Conservation (phyloP, 2,329 filamentous ascomycete genomes). For the Ophiosphaerella korrae region DNA sequence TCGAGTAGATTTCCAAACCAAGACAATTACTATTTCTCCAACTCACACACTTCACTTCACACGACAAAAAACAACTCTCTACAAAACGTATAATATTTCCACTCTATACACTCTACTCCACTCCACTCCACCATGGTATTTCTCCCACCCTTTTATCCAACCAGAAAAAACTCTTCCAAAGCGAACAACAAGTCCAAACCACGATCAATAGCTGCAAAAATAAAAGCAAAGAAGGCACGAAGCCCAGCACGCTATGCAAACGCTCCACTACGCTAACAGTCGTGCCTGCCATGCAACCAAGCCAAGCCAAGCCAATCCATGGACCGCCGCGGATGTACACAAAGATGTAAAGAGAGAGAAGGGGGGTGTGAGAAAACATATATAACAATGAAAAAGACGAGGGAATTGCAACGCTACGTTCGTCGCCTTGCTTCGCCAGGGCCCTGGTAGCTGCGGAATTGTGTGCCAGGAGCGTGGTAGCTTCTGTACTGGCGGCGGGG, state of each 20-base stretch:
- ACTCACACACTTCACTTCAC: not conserved
- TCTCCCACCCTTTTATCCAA: too few relatives aligned
- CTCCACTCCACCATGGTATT: too few relatives aligned
- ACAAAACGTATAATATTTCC: too few relatives aligned
- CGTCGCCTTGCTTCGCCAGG: constrained; percentile 34
- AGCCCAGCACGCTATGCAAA: constrained; percentile 1
- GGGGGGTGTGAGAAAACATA: not conserved
- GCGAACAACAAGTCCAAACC: not conserved
- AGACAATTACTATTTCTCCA: not conserved
- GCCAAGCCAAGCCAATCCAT: too few relatives aligned
- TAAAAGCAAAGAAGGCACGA: not conserved
- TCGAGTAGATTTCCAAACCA: constrained; percentile 18
- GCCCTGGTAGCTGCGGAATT: constrained; percentile 41
- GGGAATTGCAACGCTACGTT: constrained; percentile 9
- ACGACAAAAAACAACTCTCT: not conserved
- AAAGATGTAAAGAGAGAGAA: not conserved
- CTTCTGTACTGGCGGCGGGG: constrained; percentile 37
- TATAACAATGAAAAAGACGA: not conserved
- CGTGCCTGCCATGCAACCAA: too few relatives aligned
- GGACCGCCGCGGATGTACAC: too few relatives aligned
- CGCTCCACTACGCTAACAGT: not conserved
- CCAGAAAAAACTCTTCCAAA: not conserved
- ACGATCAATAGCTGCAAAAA: too few relatives aligned
- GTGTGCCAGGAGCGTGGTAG: constrained; percentile 41
- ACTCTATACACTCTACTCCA: too few relatives aligned